Base-by-base conservation (phyloP, 176 grass and related monocot genomes). In the Rhynchospora tenuis region DNA sequence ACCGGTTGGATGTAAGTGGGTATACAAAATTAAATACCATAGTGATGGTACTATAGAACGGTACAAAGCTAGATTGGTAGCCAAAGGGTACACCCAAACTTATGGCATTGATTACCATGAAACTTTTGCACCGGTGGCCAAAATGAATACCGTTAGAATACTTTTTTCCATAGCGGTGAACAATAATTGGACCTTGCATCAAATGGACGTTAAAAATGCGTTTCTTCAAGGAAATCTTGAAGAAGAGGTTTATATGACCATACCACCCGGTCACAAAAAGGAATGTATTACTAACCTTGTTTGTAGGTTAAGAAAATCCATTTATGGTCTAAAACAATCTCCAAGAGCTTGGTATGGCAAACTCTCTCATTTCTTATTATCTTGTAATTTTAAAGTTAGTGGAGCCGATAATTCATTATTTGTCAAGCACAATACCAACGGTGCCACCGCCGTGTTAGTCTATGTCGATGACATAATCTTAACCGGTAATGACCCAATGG, bases 401-500 rank as follows among this genome's bases (percentile, higher is more conserved):
- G 70, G 58, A 56, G 47, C 27, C 1, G 15, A 84, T 12, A 31
- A 54, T 46, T 59, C 65, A 54, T 6, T 58, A 0, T 84, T 84
- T 31, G 68, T 15, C 24, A 55, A 72, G n/a, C 65, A 73, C 70
- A 1, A 0, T 6, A 10, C 1, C 1, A 6, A 42, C 3, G 42
- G 58, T 0, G 22, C 59, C 3, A 22, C 80, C 6, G 70, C 58
- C 3, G 1, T 84, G 0, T 27, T 73, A 11, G 82, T 84, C 6
- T 84, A 84, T 84, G 65, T 84, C 2, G 64, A 84, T 73, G 27
- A 73, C 5, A 73, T 84, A n/a, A 7, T 84, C 9, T 58, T 84
- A 15, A 73, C 50, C 23, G 26, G 26, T 1, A 69, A 84, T 70
- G 26, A 84, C 3, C 14, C 13, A 1, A 13, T 1, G 8, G 16